Conservation (phyloP, 129 eudicot genomes). For the Lactuca sativa region DNA sequence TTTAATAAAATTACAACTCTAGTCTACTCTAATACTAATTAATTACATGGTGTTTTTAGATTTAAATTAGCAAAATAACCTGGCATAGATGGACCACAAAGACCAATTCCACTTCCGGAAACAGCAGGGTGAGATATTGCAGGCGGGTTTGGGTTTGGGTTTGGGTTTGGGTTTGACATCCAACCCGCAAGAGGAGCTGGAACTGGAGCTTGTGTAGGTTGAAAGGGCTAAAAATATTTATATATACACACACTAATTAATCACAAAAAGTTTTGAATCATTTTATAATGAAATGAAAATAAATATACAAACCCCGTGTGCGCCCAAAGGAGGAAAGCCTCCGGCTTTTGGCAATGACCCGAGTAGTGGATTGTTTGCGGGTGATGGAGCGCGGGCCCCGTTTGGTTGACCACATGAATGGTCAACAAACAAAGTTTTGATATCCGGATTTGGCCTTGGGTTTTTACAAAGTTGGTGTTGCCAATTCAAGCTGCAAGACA, state of each 20-base stretch:
- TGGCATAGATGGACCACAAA: conserved; percentile 72
- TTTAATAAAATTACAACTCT: too few species aligned
- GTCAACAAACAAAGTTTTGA: conserved; percentile 87
- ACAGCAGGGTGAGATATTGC: conserved; percentile 67
- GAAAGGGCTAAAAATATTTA: conserved; percentile 63
- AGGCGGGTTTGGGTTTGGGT: conserved; percentile 35
- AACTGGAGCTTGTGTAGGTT: conserved; percentile 66
- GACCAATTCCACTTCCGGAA: conserved; percentile 76
- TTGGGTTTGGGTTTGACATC: conserved; percentile 57
- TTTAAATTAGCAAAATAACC: conserved; percentile 30
- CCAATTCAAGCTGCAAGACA: conserved; percentile 80
- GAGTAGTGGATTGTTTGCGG: conserved; percentile 78
- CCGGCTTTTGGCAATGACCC: conserved; percentile 86
- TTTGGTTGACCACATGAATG: conserved; percentile 92
- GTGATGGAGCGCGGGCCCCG: conserved; percentile 88
- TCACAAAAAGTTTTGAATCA: not conserved
- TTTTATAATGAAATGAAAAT: not conserved
- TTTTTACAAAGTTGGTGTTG: conserved; percentile 95
- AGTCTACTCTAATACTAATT: too few species aligned
- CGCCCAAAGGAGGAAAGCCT: conserved; percentile 88
- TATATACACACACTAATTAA: not conserved
- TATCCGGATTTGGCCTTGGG: conserved; percentile 96
- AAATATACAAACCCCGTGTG: conserved; percentile 70
- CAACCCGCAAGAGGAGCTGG: conserved; percentile 87
- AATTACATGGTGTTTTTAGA: not conserved